Percentiles rank a stretch among this genome's conserved stretches.
These are phyloP conservation scores for Scutellaria barbata DNA, from an alignment of 257 asterid species.

Conservation along the genomic window DNA sequence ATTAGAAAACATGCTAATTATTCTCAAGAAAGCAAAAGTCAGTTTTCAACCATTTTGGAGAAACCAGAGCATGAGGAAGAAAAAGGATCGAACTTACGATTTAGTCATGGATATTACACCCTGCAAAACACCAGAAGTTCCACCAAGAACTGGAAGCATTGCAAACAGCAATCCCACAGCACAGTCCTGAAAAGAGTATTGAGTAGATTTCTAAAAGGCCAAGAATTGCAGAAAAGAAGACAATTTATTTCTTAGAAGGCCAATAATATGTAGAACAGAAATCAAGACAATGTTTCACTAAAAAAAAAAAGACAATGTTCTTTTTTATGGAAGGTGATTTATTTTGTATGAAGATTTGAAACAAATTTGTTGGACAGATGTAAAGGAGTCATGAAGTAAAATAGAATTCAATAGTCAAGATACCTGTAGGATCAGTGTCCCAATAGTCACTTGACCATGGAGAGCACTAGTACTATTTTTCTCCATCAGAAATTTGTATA, in stretches of 20 bases:
- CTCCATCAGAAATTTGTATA: constrained; percentile 83
- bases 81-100: constrained; percentile 61
- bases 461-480: constrained; percentile 81
- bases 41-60: constrained; percentile 16
- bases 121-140: constrained; percentile 91
- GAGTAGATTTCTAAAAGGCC: constrained; percentile 1
- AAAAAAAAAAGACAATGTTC: too few relatives aligned
- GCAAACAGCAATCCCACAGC: constrained; percentile 99
- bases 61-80: constrained; percentile 18
- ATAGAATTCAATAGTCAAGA: constrained; percentile 30
- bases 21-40: constrained; percentile 8
- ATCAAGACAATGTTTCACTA: background rate
- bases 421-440: constrained; percentile 97
- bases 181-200: constrained; percentile 73
- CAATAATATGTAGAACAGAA: constrained; percentile 17
- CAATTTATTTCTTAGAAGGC: background rate
- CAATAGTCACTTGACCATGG: constrained; percentile 97
- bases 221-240: constrained; percentile 25
- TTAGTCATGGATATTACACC: constrained; percentile 96
- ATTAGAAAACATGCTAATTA: constrained; percentile 5
- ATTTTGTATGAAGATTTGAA: constrained; percentile 15
- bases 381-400: constrained; percentile 9
- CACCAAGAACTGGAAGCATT: constrained; percentile 97
- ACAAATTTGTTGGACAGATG: constrained; percentile 18
- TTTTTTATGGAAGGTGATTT: background rate